A percentile compares a stretch with the other conserved stretches of the same genome.
Evolutionary conservation across 768 basidiomycete genomes (phyloP).

Genomic region (Tricholoma flavovirens): DNA sequence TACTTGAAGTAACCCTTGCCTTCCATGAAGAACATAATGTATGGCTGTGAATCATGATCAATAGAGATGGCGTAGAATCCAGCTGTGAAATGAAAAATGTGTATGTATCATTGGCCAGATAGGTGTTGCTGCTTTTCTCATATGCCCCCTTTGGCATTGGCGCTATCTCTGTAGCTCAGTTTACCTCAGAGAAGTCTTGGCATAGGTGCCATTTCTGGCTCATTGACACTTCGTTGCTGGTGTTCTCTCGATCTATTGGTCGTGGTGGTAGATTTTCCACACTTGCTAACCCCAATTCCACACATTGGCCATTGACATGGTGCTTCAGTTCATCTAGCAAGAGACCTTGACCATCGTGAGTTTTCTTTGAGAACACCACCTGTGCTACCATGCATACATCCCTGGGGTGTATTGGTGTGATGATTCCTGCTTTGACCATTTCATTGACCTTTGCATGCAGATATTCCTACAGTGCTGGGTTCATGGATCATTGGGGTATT

Average conservation of each 20-base stretch:
- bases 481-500: conserved; percentile 18
- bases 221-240: neutral
- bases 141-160: conserved; percentile 14
- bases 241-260: neutral
- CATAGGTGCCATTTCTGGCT: too few species aligned
- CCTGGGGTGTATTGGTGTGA: neutral
- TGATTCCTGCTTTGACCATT: neutral
- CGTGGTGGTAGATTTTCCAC: conserved; percentile 16
- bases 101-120: neutral
- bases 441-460: neutral
- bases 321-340: neutral
- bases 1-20: too few species aligned
- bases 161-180: conserved; percentile 19
- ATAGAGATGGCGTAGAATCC: too few species aligned
- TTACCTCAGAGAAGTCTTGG: conserved; percentile 30
- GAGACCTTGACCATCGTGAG: neutral
- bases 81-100: too few species aligned
- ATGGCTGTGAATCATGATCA: conserved; percentile 28
- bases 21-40: too few species aligned
- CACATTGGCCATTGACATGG: conserved; percentile 16
- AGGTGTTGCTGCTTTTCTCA: neutral
- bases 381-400: neutral
- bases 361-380: neutral
- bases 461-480: neutral
- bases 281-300: conserved; percentile 15